These are phyloP conservation scores for Candida tunisiensis DNA, from an alignment of 1,139 yeast species.

Conservation along the genomic window DNA sequence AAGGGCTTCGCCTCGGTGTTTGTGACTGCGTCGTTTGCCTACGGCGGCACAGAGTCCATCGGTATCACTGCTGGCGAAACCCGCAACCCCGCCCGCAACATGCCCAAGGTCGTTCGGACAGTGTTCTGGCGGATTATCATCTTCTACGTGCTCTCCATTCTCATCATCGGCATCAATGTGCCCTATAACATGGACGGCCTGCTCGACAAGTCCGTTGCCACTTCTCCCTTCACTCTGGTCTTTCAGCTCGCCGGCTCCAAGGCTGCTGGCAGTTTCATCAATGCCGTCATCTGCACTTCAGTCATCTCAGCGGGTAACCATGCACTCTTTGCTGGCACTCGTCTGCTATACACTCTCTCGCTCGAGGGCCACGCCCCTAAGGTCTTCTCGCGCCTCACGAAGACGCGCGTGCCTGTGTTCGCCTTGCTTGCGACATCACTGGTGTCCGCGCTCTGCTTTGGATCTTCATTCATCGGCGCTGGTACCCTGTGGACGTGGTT, in stretches of 20 bases:
- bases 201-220: constrained; percentile 26
- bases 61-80: constrained; percentile 55
- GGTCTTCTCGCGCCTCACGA: constrained; percentile 27
- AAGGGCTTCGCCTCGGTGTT: constrained; percentile 32
- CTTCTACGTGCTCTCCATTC: constrained; percentile 27
- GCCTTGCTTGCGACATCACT: constrained; percentile 22
- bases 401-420: constrained; percentile 32
- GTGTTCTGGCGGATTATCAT: constrained; percentile 38
- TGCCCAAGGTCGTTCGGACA: constrained; percentile 40
- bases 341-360: constrained; percentile 30
- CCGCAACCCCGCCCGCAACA: constrained; percentile 36
- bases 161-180: constrained; percentile 30
- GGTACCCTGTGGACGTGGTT: constrained; percentile 45
- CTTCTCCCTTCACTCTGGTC: constrained; percentile 52
- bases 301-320: constrained; percentile 37
- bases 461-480: constrained; percentile 34
- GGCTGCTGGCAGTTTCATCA: constrained; percentile 32
- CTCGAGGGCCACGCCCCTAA: constrained; percentile 33
- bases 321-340: constrained; percentile 32
- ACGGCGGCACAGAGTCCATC: constrained; percentile 51
- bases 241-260: constrained; percentile 34
- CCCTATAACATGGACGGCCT: constrained; percentile 27
- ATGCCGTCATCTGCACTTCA: constrained; percentile 33
- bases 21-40: constrained; percentile 49
- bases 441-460: constrained; percentile 48